A percentile compares a stretch with the other conserved stretches of the same genome.
Conservation (phyloP, 306 rosid species). For the Albizia julibrissin region DNA sequence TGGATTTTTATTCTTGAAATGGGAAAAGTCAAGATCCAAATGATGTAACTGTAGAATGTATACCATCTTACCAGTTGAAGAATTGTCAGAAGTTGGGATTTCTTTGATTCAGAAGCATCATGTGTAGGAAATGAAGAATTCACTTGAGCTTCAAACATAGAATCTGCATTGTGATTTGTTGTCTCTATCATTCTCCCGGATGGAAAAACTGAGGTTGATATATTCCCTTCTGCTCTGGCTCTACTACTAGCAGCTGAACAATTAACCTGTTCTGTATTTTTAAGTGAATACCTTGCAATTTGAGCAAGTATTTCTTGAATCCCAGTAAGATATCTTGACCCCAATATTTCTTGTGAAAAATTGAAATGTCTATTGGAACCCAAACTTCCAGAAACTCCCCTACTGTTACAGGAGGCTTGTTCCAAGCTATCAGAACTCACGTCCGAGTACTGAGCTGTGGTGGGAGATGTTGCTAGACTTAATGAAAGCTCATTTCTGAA, state of each 20-base stretch:
- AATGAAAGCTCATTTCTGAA: slow-evolving; percentile 66
- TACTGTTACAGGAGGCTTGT: slow-evolving; percentile 49
- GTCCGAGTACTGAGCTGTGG: slow-evolving; percentile 56
- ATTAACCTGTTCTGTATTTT: slow-evolving; percentile 45
- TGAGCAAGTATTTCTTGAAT: slow-evolving; percentile 80
- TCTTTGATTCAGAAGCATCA: slow-evolving; percentile 55
- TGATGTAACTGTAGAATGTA: not conserved
- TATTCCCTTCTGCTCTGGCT: slow-evolving; percentile 30
- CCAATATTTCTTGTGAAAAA: slow-evolving; percentile 53
- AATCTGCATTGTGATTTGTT: slow-evolving; percentile 27
- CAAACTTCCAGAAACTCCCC: slow-evolving; percentile 45
- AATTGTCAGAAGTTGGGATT: slow-evolving; percentile 67
- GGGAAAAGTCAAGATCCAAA: not conserved
- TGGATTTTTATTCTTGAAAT: not conserved
- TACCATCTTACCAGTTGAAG: slow-evolving; percentile 65
- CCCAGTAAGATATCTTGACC: slow-evolving; percentile 71
- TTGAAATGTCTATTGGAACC: slow-evolving; percentile 40
- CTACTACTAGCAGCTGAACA: slow-evolving; percentile 36
- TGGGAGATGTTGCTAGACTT: slow-evolving; percentile 61
- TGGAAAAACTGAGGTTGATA: slow-evolving; percentile 17
- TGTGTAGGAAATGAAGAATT: slow-evolving; percentile 43
- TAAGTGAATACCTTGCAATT: slow-evolving; percentile 66
- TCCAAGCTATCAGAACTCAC: slow-evolving; percentile 51
- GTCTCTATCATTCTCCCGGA: not conserved
- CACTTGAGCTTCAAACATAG: slow-evolving; percentile 35